Base-by-base conservation (phyloP, 2,329 filamentous ascomycete genomes). In the Botrytis aclada region DNA sequence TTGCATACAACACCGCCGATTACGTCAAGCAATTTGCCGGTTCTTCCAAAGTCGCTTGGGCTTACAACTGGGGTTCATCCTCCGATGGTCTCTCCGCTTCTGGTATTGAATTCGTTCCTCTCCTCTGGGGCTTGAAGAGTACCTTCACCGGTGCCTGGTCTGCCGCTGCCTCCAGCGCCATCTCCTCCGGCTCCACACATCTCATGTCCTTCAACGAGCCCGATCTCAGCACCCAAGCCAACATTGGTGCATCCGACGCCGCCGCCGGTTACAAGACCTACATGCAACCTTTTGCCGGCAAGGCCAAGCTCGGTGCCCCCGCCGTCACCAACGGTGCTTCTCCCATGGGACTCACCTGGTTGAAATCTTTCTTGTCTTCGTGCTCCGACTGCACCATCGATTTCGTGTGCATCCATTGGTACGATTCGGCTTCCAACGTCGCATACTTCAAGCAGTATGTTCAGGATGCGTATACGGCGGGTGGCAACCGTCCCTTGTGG, bases 161-260 rank as follows among this genome's bases (percentile, higher is more conserved):
- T 45, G 63, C 74, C 22, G 85, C 86, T 75, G 89, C 86, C 63
- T 80, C 85, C 70, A 79, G 81, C 25, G 87, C 88, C 74, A 86
- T 92, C 74, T 77, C 81, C 69, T 80, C 80, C 20, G 90, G 90
- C 72, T 83, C 86, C 76, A 86, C 84, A 75, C 84, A 86, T 77
- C 81, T 93, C 72, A 85, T 93, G 79, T 85, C 86, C 81, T 92
- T 92, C 87, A 93, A 93, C 85, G 91, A 93, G 85, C 89, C 89
- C 63, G 91, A 93, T 81, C 85, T 86, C 75, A 76, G 77, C 20
- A 80, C 80, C n/a, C 90, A 93, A 83, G 83, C 88, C 77, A 88
- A 90, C 84, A 71, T 81, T 41, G 63, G 45, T 1, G 51, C 74
- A n/a, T 72, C 76, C 45, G 78, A 78, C 6, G 85, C 84, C 16